Evolutionary conservation across 768 basidiomycete species (phyloP).

Genomic region (Russula olivacea): DNA sequence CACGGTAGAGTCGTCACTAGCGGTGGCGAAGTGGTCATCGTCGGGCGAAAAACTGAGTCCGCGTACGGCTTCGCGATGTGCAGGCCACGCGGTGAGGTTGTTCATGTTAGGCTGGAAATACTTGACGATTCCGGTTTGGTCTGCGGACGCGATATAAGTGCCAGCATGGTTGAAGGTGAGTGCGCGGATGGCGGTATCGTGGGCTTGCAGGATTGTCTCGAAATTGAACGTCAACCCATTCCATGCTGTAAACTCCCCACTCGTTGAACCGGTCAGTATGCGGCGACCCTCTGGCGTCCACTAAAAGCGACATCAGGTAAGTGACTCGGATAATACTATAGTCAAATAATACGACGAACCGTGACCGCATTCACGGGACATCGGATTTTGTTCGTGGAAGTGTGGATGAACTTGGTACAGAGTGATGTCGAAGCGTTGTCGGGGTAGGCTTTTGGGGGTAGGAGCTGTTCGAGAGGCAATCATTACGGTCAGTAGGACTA

Average conservation of each 20-base stretch:
- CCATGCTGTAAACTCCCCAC: slow-evolving; percentile 98
- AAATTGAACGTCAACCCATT: slow-evolving; percentile 99
- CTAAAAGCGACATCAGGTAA: slow-evolving; percentile 36
- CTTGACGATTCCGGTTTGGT: slow-evolving; percentile 92
- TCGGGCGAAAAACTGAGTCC: slow-evolving; percentile 90
- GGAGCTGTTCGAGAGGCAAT: slow-evolving; percentile 51
- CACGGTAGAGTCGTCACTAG: slow-evolving; percentile 92
- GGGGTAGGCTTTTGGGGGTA: slow-evolving; percentile 89
- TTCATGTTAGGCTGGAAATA: slow-evolving; percentile 99
- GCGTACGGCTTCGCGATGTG: slow-evolving; percentile 93
- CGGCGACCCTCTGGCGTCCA: slow-evolving; percentile 98
- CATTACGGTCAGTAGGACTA: slow-evolving; percentile 19
- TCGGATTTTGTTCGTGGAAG: slow-evolving; percentile 96
- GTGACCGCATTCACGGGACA: slow-evolving; percentile 95
- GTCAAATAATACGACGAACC: slow-evolving; percentile 48
- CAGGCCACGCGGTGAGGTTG: slow-evolving; percentile 90
- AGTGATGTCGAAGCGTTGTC: slow-evolving; percentile 88
- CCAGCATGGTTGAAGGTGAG: slow-evolving; percentile 90
- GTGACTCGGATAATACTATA: neutral
- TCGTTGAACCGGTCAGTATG: slow-evolving; percentile 89
- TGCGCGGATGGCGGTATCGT: slow-evolving; percentile 89
- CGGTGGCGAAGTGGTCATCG: slow-evolving; percentile 87
- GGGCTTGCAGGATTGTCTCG: slow-evolving; percentile 98
- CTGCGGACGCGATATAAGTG: slow-evolving; percentile 86
- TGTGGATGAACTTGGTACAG: slow-evolving; percentile 96